Conservation (phyloP, 352 stramenopile genomes). For the Pythium brassicae region DNA sequence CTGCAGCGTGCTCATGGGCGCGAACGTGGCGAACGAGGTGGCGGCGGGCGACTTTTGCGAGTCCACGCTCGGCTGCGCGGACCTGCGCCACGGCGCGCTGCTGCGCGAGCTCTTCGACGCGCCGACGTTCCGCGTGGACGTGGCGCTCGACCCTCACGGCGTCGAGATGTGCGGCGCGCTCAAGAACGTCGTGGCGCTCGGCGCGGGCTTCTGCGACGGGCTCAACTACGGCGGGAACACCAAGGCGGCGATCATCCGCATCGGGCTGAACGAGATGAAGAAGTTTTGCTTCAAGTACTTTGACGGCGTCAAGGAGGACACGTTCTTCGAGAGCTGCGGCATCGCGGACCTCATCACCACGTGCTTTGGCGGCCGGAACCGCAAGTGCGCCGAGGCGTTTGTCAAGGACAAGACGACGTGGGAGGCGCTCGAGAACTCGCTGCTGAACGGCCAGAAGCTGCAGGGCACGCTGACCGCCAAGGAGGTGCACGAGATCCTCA, state of each 20-base stretch:
- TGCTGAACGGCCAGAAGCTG: constrained; percentile 97
- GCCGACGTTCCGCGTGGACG: constrained; percentile 91
- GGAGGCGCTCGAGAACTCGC: constrained; percentile 90
- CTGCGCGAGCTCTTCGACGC: constrained; percentile 76
- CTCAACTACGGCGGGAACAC: constrained; percentile 95
- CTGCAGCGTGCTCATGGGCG: constrained; percentile 95
- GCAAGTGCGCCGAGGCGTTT: constrained; percentile 95
- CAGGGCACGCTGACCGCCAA: constrained; percentile 94
- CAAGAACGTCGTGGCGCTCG: constrained; percentile 97
- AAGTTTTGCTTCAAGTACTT: constrained; percentile 94
- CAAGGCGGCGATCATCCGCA: constrained; percentile 96
- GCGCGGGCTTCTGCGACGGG: constrained; percentile 96
- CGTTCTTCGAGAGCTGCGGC: constrained; percentile 96
- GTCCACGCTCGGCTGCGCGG: constrained; percentile 91
- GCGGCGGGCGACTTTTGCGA: constrained; percentile 94
- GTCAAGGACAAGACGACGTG: constrained; percentile 75
- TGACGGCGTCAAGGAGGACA: constrained; percentile 89
- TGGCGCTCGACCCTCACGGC: constrained; percentile 90
- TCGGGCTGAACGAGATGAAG: constrained; percentile 95
- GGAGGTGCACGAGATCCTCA: constrained; percentile 92
- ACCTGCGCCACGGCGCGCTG: constrained; percentile 65
- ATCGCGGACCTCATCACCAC: constrained; percentile 98
- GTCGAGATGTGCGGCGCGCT: constrained; percentile 96
- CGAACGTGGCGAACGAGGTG: constrained; percentile 97
- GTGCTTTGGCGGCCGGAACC: constrained; percentile 97